Percentiles rank a stretch among this genome's conserved stretches.
These are phyloP conservation scores for Emmonsiellopsis sp. DNA, from an alignment of 2,329 filamentous ascomycete species.

Conservation along the genomic window DNA sequence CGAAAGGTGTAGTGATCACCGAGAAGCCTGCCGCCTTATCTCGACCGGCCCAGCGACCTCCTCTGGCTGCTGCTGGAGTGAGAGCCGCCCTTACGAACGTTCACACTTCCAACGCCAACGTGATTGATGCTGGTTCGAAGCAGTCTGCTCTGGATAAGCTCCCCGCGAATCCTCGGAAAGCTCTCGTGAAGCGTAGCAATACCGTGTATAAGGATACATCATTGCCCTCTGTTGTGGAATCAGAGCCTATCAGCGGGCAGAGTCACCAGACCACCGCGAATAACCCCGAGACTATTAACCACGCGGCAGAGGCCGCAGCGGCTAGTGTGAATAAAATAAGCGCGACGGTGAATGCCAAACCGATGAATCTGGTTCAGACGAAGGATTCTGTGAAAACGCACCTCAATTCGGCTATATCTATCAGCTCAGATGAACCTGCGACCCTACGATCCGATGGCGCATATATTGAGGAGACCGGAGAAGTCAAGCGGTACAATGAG, in stretches of 20 bases:
- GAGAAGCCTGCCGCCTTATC: slow-evolving; percentile 37
- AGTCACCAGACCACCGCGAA: slow-evolving; percentile 10
- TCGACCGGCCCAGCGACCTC: slow-evolving; percentile 56
- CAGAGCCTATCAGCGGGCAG: slow-evolving; percentile 24
- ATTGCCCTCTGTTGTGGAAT: slow-evolving; percentile 27
- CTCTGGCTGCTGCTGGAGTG: slow-evolving; percentile 33
- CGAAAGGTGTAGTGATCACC: slow-evolving; percentile 34
- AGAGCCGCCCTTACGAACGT: slow-evolving; percentile 30
- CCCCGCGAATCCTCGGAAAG: slow-evolving; percentile 35
- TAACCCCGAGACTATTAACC: background rate
- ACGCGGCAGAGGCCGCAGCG: background rate
- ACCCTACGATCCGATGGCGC: slow-evolving; percentile 19
- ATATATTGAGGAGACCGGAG: slow-evolving; percentile 20
- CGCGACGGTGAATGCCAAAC: background rate
- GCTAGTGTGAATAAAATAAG: background rate
- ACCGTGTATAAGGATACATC: slow-evolving; percentile 46
- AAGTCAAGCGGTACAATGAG: slow-evolving; percentile 12
- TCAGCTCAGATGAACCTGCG: slow-evolving; percentile 12
- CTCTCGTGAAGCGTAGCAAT: slow-evolving; percentile 44
- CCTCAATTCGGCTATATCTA: background rate
- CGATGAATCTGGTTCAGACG: slow-evolving; percentile 5
- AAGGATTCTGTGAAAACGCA: slow-evolving; percentile 9
- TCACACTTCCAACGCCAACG: slow-evolving; percentile 23
- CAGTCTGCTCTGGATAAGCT: slow-evolving; percentile 18
- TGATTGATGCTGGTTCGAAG: slow-evolving; percentile 21